These are phyloP conservation scores for Aspergillus ellipticus DNA, from an alignment of 495 filamentous ascomycete genomes.

Conservation along the genomic window DNA sequence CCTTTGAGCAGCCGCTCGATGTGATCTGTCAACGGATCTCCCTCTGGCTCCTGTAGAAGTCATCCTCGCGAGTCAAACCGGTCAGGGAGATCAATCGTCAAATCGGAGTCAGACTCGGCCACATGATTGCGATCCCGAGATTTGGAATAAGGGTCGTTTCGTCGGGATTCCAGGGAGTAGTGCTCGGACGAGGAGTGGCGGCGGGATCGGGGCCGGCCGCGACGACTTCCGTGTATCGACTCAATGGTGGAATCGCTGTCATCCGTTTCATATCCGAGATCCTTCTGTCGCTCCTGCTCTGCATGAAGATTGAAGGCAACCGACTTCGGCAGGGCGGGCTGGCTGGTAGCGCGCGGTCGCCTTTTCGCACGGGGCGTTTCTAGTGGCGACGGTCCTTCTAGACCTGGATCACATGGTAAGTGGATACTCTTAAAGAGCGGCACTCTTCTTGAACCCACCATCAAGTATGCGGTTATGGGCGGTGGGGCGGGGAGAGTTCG, in stretches of 20 bases:
- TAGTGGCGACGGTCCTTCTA: slow-evolving; percentile 16
- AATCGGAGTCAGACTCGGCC: slow-evolving; percentile 37
- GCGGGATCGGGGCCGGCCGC: slow-evolving; percentile 18
- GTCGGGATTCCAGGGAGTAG: slow-evolving; percentile 11
- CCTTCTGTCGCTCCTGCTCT: slow-evolving; percentile 11
- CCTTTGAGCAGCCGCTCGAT: slow-evolving; percentile 38
- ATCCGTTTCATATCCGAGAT: slow-evolving; percentile 41
- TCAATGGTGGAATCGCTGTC: slow-evolving; percentile 40
- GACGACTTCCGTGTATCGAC: slow-evolving; percentile 18
- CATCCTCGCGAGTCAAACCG: slow-evolving; percentile 63
- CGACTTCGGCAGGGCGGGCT: slow-evolving; percentile 32
- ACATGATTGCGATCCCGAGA: slow-evolving; percentile 13
- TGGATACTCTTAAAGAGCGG: not conserved
- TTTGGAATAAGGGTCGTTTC: slow-evolving; percentile 7
- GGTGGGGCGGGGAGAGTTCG: slow-evolving; percentile 35
- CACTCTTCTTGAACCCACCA: slow-evolving; percentile 40
- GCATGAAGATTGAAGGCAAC: slow-evolving; percentile 35
- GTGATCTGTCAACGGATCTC: slow-evolving; percentile 33
- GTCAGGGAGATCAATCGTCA: slow-evolving; percentile 56
- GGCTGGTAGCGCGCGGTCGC: slow-evolving; percentile 21
- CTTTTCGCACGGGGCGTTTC: slow-evolving; percentile 8
- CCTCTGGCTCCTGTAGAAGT: slow-evolving; percentile 34
- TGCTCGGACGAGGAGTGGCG: slow-evolving; percentile 28
- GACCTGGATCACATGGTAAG: slow-evolving; percentile 18
- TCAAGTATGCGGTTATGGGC: slow-evolving; percentile 34